Evolutionary conservation across 441 rosid species (phyloP), one percentile per base, ranked within the genome.

Genomic region (Syzygium syzygioides): DNA sequence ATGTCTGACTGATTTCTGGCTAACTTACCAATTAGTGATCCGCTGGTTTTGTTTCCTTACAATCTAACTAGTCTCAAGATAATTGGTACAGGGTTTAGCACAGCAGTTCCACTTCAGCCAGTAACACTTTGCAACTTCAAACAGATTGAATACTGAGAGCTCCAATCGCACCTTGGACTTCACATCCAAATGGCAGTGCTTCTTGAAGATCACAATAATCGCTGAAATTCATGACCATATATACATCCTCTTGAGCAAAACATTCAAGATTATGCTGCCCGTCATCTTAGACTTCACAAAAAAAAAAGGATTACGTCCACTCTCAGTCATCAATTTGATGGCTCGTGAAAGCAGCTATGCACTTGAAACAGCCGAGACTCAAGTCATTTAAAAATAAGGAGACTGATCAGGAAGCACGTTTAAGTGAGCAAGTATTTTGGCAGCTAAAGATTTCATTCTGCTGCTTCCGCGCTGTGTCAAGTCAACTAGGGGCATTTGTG

Each of bases 361-460:
- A 37, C 28, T 20, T 71, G 80, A 20, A 71, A 37, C 14, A 17
- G 80, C 50, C 3, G 52, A 41, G 52, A 37, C 83, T 60, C 28
- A 7, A 76, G 83, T 90, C 88, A 84, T 89, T 91, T 88, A 94
- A 91, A 95, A 95, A 93, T 86, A 95, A 32, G 97, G 94, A 71
- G 97, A 95, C 76, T 94, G 95, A 20, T 93, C 93, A 60, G 92
- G 96, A 88, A 95, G 95, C 85, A 94, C 94, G 87, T 95, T 91
- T 93, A 95, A 90, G 89, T 94, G 96, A 90, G 97, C 95, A 79
- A 95, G 95, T 88, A 93, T 92, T 88, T 94, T 91, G 87, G 97
- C 97, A 1, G 97, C 88, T 86, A 94, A 93, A 79, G 96, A 94
- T 92, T 91, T 95, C 93, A 91, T 89, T 45, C 88, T 94, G 79